Conservation (phyloP, 768 basidiomycete genomes). For the Termitomyces sp. region DNA sequence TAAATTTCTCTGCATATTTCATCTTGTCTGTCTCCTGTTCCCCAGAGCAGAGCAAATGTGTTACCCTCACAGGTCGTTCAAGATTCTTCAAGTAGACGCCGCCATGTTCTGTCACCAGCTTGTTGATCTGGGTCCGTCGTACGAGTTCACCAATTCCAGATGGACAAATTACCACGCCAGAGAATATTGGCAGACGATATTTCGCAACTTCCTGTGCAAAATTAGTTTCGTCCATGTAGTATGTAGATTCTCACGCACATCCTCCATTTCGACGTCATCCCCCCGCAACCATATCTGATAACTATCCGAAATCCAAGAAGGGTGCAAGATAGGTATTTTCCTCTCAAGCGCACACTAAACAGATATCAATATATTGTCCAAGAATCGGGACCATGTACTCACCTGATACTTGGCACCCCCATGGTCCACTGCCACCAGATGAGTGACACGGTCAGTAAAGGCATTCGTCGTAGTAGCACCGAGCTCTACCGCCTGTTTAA, state of each 20-base stretch:
- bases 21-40: slow-evolving; percentile 72
- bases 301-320: slow-evolving; percentile 72
- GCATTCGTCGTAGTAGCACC: slow-evolving; percentile 67
- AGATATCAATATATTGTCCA: slow-evolving; percentile 3
- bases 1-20: slow-evolving; percentile 72
- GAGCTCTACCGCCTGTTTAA: slow-evolving; percentile 74
- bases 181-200: slow-evolving; percentile 72
- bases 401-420: slow-evolving; percentile 85
- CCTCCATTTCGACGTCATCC: slow-evolving; percentile 65
- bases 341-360: slow-evolving; percentile 76
- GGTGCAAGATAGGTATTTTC: slow-evolving; percentile 72
- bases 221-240: not conserved
- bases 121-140: slow-evolving; percentile 58
- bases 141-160: slow-evolving; percentile 69
- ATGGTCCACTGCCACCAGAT: slow-evolving; percentile 77
- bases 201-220: slow-evolving; percentile 43
- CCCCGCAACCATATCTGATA: slow-evolving; percentile 75
- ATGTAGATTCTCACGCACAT: slow-evolving; percentile 35
- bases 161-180: slow-evolving; percentile 60
- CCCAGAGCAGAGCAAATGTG: slow-evolving; percentile 78
- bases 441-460: slow-evolving; percentile 84
- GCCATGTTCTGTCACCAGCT: slow-evolving; percentile 49
- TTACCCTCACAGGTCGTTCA: slow-evolving; percentile 73
- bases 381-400: slow-evolving; percentile 10
- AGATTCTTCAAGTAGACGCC: slow-evolving; percentile 73